Evolutionary conservation across 768 basidiomycete genomes (phyloP).

Genomic region (Termitomyces sp.): DNA sequence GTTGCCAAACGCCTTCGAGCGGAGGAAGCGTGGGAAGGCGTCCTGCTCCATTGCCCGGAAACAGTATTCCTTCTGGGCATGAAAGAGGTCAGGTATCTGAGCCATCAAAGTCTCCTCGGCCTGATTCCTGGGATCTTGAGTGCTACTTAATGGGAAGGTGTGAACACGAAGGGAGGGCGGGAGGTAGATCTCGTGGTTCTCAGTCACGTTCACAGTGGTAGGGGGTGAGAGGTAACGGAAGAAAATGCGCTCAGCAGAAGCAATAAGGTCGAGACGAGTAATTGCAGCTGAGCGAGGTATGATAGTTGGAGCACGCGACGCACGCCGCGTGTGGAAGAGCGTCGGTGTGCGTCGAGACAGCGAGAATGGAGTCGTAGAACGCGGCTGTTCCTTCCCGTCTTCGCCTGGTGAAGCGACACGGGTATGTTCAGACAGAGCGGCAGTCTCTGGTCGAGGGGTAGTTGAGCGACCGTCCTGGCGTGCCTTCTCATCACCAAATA

Average conservation of each 20-base stretch:
- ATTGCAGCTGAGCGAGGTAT: slow-evolving; percentile 92
- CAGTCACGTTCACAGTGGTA: slow-evolving; percentile 68
- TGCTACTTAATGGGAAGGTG: slow-evolving; percentile 78
- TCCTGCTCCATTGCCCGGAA: slow-evolving; percentile 96
- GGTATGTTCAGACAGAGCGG: slow-evolving; percentile 37
- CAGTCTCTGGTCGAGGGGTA: slow-evolving; percentile 50
- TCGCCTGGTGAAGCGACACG: slow-evolving; percentile 43
- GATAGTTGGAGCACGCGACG: slow-evolving; percentile 87
- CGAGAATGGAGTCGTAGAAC: slow-evolving; percentile 78
- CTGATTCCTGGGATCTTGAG: slow-evolving; percentile 64
- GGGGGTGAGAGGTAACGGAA: slow-evolving; percentile 88
- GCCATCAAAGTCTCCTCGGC: slow-evolving; percentile 75
- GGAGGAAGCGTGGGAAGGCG: slow-evolving; percentile 89
- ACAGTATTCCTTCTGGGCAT: slow-evolving; percentile 95
- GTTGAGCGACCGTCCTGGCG: slow-evolving; percentile 46
- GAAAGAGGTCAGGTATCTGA: slow-evolving; percentile 94
- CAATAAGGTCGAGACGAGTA: slow-evolving; percentile 82
- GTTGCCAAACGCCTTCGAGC: slow-evolving; percentile 98
- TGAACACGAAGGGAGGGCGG: slow-evolving; percentile 90
- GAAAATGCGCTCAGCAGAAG: slow-evolving; percentile 94
- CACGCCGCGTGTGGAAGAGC: slow-evolving; percentile 69
- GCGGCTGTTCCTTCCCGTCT: slow-evolving; percentile 36
- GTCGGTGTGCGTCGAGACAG: slow-evolving; percentile 71
- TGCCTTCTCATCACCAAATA: slow-evolving; percentile 43
- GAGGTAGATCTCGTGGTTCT: slow-evolving; percentile 97